These are phyloP conservation scores for Vanilla planifolia DNA, from an alignment of 106 monocot species.

Conservation along the genomic window DNA sequence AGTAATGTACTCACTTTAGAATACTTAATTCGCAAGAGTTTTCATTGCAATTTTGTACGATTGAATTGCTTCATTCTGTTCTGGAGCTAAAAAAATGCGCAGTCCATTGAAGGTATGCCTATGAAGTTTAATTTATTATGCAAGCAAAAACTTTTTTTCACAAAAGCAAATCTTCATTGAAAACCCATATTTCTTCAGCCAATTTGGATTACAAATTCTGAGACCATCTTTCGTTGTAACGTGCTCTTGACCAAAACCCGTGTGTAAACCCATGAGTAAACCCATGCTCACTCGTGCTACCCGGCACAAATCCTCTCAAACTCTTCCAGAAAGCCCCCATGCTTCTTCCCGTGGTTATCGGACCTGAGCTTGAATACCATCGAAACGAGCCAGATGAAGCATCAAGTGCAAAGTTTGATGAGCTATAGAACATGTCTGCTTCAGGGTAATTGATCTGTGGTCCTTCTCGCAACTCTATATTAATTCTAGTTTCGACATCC, in stretches of 20 bases:
- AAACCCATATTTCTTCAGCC: too few relatives aligned
- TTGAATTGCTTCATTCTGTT: too few relatives aligned
- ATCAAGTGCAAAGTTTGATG: constrained; percentile 26
- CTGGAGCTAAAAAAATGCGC: too few relatives aligned
- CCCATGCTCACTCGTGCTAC: constrained; percentile 38
- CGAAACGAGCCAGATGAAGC: constrained; percentile 21
- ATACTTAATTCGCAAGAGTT: too few relatives aligned
- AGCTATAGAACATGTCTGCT: constrained; percentile 15
- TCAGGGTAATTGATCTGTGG: constrained; percentile 1
- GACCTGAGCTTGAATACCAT: constrained; percentile 40
- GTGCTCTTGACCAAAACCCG: not conserved
- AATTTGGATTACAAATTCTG: too few relatives aligned
- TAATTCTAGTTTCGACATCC: constrained; percentile 7
- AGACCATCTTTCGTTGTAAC: not conserved
- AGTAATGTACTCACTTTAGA: too few relatives aligned
- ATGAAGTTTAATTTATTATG: too few relatives aligned
- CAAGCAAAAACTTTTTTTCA: too few relatives aligned
- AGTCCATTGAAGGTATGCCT: too few relatives aligned
- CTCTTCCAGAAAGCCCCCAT: constrained; percentile 12
- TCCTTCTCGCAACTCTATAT: constrained; percentile 14
- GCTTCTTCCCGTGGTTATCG: constrained; percentile 15
- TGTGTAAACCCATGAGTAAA: not conserved
- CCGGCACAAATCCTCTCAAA: constrained; percentile 19
- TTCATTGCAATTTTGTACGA: too few relatives aligned
- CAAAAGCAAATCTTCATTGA: too few relatives aligned